phyloP scores from a whole-genome alignment of 192 early-diverging fungal species.

The Coemansia sp. region DNA sequence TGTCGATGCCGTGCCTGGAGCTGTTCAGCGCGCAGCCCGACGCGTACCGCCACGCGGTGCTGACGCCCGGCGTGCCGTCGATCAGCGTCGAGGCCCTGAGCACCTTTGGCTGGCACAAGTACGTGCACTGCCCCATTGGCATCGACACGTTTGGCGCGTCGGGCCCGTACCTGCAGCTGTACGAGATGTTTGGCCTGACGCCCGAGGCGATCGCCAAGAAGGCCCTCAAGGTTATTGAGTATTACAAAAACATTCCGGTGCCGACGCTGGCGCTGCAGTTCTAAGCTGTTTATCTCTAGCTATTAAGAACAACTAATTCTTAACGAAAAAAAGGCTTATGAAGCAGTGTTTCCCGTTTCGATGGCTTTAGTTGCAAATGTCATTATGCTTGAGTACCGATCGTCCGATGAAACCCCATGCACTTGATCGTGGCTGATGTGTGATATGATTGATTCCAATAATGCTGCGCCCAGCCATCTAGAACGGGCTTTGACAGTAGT shows the following conservation, averaged over 20 bases:
- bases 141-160: slow-evolving; percentile 87
- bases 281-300: not conserved
- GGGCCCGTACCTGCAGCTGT: slow-evolving; percentile 78
- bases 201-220: slow-evolving; percentile 68
- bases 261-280: slow-evolving; percentile 42
- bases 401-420: no score
- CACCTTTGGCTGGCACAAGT: slow-evolving; percentile 90
- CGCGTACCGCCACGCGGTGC: slow-evolving; percentile 79
- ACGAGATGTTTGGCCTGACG: slow-evolving; percentile 81
- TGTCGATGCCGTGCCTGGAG: slow-evolving; percentile 91
- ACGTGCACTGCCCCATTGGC: slow-evolving; percentile 82
- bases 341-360: no score
- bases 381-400: no score
- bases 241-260: slow-evolving; percentile 59
- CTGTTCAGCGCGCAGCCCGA: slow-evolving; percentile 80
- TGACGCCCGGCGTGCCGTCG: slow-evolving; percentile 74
- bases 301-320: not conserved
- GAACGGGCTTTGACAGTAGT: no score
- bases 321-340: no score
- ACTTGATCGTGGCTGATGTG: no score
- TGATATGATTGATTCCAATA: no score
- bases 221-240: slow-evolving; percentile 72
- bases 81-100: slow-evolving; percentile 83
- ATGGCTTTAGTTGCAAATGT: no score
- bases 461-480: no score